Percentiles rank a stretch among this genome's conserved stretches.
Conservation (phyloP, 2,329 filamentous ascomycete genomes). For the Helminthosporium solani region DNA sequence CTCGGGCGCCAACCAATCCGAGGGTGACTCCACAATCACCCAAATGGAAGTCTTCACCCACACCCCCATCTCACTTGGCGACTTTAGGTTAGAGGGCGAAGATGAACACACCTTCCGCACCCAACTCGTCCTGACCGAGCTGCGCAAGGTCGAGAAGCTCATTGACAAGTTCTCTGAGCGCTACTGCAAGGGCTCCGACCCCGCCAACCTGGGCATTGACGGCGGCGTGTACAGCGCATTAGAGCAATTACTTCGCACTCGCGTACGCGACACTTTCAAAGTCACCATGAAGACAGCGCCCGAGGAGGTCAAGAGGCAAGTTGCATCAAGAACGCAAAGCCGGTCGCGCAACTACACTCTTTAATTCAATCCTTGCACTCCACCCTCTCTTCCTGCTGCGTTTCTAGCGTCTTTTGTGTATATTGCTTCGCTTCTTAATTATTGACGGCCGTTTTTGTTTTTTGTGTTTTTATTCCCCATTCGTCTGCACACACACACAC, state of each 20-base stretch:
- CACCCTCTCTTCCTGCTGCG: neutral
- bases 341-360: slow-evolving; percentile 33
- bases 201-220: slow-evolving; percentile 28
- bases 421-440: slow-evolving; percentile 1
- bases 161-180: slow-evolving; percentile 41
- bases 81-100: slow-evolving; percentile 28
- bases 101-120: slow-evolving; percentile 35
- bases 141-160: slow-evolving; percentile 40
- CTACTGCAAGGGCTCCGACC: slow-evolving; percentile 30
- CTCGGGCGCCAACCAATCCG: slow-evolving; percentile 24
- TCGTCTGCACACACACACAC: neutral
- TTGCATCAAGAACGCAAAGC: slow-evolving; percentile 32
- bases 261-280: slow-evolving; percentile 40
- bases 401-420: slow-evolving; percentile 4
- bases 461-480: slow-evolving; percentile 2
- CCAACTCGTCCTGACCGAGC: slow-evolving; percentile 35
- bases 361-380: slow-evolving; percentile 7
- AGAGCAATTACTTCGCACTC: slow-evolving; percentile 35
- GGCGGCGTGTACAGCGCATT: slow-evolving; percentile 32
- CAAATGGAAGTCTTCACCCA: slow-evolving; percentile 31
- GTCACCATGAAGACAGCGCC: slow-evolving; percentile 39
- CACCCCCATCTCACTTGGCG: slow-evolving; percentile 25
- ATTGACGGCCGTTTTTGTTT: too few species aligned
- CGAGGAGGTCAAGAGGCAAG: slow-evolving; percentile 36
- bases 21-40: slow-evolving; percentile 18